Conservation (phyloP, 2,329 filamentous ascomycete genomes). For the Hawksworthiomyces lignivorus region DNA sequence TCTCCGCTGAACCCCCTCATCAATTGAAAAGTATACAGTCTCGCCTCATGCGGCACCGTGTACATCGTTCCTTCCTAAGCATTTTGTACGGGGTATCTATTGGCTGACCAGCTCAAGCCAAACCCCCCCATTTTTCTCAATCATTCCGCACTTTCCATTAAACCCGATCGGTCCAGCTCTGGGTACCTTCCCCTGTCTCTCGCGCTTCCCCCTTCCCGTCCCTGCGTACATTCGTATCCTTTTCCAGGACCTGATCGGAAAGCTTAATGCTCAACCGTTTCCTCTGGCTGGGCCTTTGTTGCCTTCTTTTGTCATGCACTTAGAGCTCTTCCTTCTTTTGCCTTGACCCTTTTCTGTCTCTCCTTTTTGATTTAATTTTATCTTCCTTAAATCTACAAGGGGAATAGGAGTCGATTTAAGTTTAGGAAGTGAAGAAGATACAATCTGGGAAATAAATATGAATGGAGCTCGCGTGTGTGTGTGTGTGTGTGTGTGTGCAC, state of each 20-base stretch:
- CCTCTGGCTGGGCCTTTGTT: neutral
- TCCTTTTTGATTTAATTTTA: neutral
- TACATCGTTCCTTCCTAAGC: slow-evolving; percentile 27
- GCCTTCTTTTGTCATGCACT: neutral
- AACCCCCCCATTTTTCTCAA: slow-evolving; percentile 38
- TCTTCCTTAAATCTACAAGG: slow-evolving; percentile 14
- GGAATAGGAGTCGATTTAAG: slow-evolving; percentile 7
- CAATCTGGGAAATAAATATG: no score
- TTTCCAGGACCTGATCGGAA: neutral
- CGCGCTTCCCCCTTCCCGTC: neutral
- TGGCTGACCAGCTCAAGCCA: slow-evolving; percentile 36
- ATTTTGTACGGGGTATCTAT: slow-evolving; percentile 32
- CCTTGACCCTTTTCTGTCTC: neutral
- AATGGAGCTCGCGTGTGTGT: slow-evolving; percentile 7
- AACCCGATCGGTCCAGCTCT: slow-evolving; percentile 37
- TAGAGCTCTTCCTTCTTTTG: neutral
- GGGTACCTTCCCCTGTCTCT: neutral
- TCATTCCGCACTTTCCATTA: slow-evolving; percentile 38
- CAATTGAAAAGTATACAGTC: neutral
- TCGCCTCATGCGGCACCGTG: slow-evolving; percentile 4
- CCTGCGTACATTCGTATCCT: neutral
- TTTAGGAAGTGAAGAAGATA: no score
- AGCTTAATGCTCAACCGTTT: slow-evolving; percentile 5
- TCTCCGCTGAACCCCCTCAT: no score
- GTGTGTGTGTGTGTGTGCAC: neutral